Conservation (phyloP, 495 filamentous ascomycete species). For the Antarctomyces pellizariae region DNA sequence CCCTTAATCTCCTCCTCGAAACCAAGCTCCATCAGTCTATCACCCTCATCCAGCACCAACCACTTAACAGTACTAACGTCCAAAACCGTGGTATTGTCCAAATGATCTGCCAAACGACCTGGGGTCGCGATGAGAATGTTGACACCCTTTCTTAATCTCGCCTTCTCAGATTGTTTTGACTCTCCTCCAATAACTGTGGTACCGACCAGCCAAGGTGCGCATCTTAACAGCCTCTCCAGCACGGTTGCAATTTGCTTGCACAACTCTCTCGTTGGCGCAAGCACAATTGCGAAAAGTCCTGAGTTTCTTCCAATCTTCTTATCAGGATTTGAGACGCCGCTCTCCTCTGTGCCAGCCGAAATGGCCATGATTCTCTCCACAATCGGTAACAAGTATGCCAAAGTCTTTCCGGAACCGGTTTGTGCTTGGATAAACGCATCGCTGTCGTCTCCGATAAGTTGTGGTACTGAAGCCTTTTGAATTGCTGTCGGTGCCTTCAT, state of each 20-base stretch:
- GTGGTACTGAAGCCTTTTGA: constrained; percentile 64
- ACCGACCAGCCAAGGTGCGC: constrained; percentile 70
- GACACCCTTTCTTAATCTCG: constrained; percentile 69
- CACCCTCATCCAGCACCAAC: constrained; percentile 87
- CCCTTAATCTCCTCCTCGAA: constrained; percentile 71
- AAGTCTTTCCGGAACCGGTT: constrained; percentile 89
- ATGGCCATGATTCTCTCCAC: constrained; percentile 67
- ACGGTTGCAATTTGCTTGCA: constrained; percentile 82
- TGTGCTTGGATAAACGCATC: constrained; percentile 96
- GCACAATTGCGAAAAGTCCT: constrained; percentile 73
- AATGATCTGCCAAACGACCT: constrained; percentile 68
- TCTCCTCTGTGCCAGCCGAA: constrained; percentile 28
- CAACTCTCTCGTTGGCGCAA: constrained; percentile 81
- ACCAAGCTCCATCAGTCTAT: constrained; percentile 88
- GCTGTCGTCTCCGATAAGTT: constrained; percentile 54
- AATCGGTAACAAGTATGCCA: constrained; percentile 81
- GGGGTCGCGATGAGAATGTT: constrained; percentile 93
- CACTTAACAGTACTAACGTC: constrained; percentile 77
- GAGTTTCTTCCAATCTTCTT: constrained; percentile 34
- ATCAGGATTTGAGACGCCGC: constrained; percentile 13
- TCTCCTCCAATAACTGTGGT: constrained; percentile 89
- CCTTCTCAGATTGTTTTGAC: constrained; percentile 94
- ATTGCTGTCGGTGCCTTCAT: constrained; percentile 86
- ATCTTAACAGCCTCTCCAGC: constrained; percentile 56
- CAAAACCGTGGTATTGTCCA: constrained; percentile 74